Evolutionary conservation across 768 basidiomycete species (phyloP), one percentile per base, ranked within the genome.

Genomic region (Cystobasidium tubakii): DNA sequence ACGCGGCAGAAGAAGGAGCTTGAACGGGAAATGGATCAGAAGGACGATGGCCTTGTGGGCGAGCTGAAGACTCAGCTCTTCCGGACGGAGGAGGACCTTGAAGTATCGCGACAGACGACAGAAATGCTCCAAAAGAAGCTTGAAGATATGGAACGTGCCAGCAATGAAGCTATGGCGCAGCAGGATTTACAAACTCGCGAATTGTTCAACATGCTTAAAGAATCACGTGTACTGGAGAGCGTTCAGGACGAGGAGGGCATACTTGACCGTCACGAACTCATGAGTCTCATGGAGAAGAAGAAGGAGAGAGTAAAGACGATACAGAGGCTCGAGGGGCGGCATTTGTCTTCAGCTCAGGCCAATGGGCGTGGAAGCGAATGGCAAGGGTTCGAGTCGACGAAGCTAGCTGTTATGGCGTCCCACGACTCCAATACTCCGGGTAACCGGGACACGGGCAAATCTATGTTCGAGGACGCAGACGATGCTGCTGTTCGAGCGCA

Each of bases 161-260:
- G 93, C 79, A 90, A 94, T 79, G 90, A 92, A 73, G 87, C 87
- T 77, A 91, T 97, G 72, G 84, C 86, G 1, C 90, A 95, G 80
- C 87, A 95, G 17, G 92, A 96, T 79, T 86, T 88, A 15, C 91
- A 96, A 83, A 94, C 95, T 75, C 87, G 90, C 85, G 93, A 96
- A 80, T 82, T 97, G 21, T 98, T 94, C 83, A 85, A 89, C 77
- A 95, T 96, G 92, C 84, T 98, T 67, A 90, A 88, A 80, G 90
- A 95, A 78, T 86, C 89, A 42, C 77, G 79, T 27, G 88, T 89
- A 17, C 86, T 91, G 43, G 89, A 90, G 71, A 86, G 85, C 75
- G 87, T 93, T 74, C 82, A 90, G 23, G 90, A 82, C 34, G 88
- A 80, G 84, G 85, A 85, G 53, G 85, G 84, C 9, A 81, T 84